phyloP scores from a whole-genome alignment of 176 grass and related monocot genomes.

The Raddia guianensis region DNA sequence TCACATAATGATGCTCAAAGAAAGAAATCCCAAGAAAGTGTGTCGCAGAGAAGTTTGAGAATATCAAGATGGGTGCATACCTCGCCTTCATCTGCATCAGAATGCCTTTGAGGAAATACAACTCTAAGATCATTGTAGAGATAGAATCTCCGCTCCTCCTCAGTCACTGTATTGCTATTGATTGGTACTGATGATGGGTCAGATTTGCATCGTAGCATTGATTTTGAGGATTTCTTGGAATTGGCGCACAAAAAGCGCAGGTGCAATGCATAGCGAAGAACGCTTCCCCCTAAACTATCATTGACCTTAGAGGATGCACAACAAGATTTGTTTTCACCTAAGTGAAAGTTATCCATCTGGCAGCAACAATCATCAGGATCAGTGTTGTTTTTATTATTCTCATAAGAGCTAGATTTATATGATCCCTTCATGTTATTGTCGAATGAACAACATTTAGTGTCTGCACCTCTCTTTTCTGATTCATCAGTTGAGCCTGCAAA shows the following conservation, averaged over 20 bases:
- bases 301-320: slow-evolving; percentile 65
- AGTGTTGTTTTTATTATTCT: slow-evolving; percentile 39
- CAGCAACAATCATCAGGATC: slow-evolving; percentile 48
- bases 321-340: slow-evolving; percentile 43
- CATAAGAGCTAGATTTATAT: slow-evolving; percentile 42
- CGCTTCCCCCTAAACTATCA: slow-evolving; percentile 55
- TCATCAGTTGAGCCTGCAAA: slow-evolving; percentile 56
- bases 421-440: slow-evolving; percentile 41
- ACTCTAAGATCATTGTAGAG: slow-evolving; percentile 96
- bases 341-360: slow-evolving; percentile 34
- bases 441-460: slow-evolving; percentile 22
- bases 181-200: slow-evolving; percentile 57
- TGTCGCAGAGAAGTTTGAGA: background rate
- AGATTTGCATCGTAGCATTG: slow-evolving; percentile 78
- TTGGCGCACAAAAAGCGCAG: slow-evolving; percentile 78
- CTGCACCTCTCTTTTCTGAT: slow-evolving; percentile 37
- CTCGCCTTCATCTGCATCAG: slow-evolving; percentile 94
- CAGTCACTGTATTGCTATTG: slow-evolving; percentile 5
- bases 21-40: background rate
- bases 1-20: background rate
- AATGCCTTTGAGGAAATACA: slow-evolving; percentile 96
- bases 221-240: slow-evolving; percentile 66
- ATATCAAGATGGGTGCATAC: slow-evolving; percentile 44
- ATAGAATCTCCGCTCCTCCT: slow-evolving; percentile 74
- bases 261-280: slow-evolving; percentile 89